phyloP scores from a whole-genome alignment of 495 filamentous ascomycete species.

The Daldinia grandis region DNA sequence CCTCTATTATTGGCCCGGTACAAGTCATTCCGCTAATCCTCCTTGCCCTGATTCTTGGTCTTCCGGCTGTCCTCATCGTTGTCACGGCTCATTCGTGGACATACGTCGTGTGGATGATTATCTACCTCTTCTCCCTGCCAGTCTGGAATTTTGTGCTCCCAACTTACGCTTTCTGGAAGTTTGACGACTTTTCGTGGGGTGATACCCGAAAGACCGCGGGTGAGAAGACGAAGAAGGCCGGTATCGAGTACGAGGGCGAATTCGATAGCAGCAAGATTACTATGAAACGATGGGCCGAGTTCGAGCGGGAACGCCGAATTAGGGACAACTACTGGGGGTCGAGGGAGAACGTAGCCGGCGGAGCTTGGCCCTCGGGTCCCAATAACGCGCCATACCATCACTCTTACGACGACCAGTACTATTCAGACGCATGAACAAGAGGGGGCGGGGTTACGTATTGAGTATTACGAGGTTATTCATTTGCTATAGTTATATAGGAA shows the following conservation, averaged over 20 bases:
- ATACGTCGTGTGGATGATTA: conserved; percentile 96
- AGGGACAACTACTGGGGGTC: conserved; percentile 59
- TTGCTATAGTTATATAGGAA: conserved; percentile 28
- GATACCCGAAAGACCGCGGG: conserved; percentile 96
- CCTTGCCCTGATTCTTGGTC: conserved; percentile 88
- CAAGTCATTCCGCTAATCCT: conserved; percentile 93
- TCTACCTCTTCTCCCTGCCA: conserved; percentile 92
- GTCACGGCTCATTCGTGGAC: conserved; percentile 94
- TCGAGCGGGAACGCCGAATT: conserved; percentile 69
- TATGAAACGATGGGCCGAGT: conserved; percentile 98
- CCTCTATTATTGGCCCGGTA: conserved; percentile 83
- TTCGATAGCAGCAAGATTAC: conserved; percentile 98
- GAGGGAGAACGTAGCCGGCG: conserved; percentile 54
- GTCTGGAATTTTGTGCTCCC: conserved; percentile 99
- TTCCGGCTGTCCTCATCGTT: conserved; percentile 91
- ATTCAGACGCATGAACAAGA: conserved; percentile 55
- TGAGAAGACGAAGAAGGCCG: conserved; percentile 80
- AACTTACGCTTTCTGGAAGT: conserved; percentile 98
- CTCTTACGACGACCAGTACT: conserved; percentile 59
- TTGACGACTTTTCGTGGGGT: conserved; percentile 99
- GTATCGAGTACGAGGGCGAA: conserved; percentile 89
- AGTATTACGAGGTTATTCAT: conserved; percentile 22
- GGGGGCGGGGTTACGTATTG: neutral
- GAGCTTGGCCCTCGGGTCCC: conserved; percentile 41
- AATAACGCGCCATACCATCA: conserved; percentile 47